A percentile compares a stretch with the other conserved stretches of the same genome.
Conservation (phyloP, 495 filamentous ascomycete species). For the Hypomontagnella submonticulosa region DNA sequence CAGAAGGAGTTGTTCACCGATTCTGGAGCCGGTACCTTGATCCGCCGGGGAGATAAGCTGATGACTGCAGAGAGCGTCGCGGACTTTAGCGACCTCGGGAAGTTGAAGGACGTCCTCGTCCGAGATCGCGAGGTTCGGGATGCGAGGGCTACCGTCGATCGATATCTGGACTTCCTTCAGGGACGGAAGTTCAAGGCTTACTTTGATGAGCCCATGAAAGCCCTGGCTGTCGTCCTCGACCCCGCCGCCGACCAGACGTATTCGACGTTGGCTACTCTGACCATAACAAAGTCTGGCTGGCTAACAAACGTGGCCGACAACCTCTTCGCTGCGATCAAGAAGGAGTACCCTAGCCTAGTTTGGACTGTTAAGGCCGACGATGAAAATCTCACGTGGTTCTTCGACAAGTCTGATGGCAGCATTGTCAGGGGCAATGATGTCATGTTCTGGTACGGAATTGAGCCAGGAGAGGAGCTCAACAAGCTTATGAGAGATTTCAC, state of each 20-base stretch:
- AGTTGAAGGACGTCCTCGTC: conserved; percentile 83
- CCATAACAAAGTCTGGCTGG: conserved; percentile 96
- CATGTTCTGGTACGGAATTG: conserved; percentile 96
- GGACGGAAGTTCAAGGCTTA: conserved; percentile 89
- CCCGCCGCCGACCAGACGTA: conserved; percentile 62
- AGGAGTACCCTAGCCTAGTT: conserved; percentile 88
- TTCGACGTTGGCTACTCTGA: conserved; percentile 90
- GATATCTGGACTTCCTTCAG: conserved; percentile 81
- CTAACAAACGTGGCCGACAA: conserved; percentile 97
- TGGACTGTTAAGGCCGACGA: conserved; percentile 99
- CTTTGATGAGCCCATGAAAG: conserved; percentile 96
- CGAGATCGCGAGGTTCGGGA: conserved; percentile 88
- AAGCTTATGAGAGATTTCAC: conserved; percentile 89
- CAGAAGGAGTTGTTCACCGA: conserved; percentile 98
- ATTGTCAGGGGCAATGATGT: conserved; percentile 85
- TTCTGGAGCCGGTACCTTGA: conserved; percentile 93
- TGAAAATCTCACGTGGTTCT: conserved; percentile 98
- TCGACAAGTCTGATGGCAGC: conserved; percentile 95
- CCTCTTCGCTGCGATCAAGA: conserved; percentile 91
- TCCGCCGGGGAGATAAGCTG: conserved; percentile 92
- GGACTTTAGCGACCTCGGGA: conserved; percentile 80
- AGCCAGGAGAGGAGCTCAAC: conserved; percentile 84
- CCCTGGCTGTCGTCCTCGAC: conserved; percentile 90
- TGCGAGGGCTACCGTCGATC: conserved; percentile 83
- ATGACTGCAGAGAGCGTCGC: conserved; percentile 76